Percentiles rank a stretch among this genome's conserved stretches.
Evolutionary conservation across 768 basidiomycete genomes (phyloP).

Genomic region (Hericium rajendrae): DNA sequence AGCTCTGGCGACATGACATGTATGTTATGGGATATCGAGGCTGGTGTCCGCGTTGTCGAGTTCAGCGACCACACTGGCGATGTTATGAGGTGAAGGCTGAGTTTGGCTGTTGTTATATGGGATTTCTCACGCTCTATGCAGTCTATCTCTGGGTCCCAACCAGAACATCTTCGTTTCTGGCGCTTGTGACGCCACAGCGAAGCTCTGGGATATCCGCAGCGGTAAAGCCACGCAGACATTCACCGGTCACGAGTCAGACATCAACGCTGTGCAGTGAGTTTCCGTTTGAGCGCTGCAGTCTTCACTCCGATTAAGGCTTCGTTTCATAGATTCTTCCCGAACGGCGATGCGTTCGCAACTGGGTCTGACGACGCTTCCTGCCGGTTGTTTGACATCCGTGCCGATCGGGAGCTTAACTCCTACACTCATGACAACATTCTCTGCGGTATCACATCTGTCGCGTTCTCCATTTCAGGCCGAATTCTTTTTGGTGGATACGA

Average conservation of each 20-base stretch:
- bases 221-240: slow-evolving; percentile 98
- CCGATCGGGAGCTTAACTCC: slow-evolving; percentile 92
- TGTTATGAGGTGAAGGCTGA: slow-evolving; percentile 83
- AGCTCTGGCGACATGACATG: slow-evolving; percentile 99
- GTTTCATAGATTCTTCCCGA: slow-evolving; percentile 85
- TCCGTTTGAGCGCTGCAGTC: slow-evolving; percentile 7
- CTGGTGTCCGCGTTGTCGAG: slow-evolving; percentile 93
- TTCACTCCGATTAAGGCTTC: slow-evolving; percentile 1
- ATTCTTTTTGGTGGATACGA: slow-evolving; percentile 98
- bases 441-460: slow-evolving; percentile 97
- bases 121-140: slow-evolving; percentile 24
- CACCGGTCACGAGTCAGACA: slow-evolving; percentile 96
- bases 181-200: slow-evolving; percentile 96
- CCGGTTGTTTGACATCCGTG: slow-evolving; percentile 94
- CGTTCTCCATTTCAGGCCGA: slow-evolving; percentile 95
- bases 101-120: background rate
- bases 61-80: slow-evolving; percentile 99
- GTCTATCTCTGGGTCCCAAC: slow-evolving; percentile 89
- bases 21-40: slow-evolving; percentile 99
- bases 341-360: slow-evolving; percentile 97
- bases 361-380: slow-evolving; percentile 99
- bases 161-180: slow-evolving; percentile 97
- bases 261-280: slow-evolving; percentile 95
- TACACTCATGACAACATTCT: slow-evolving; percentile 99
- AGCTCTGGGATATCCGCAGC: slow-evolving; percentile 97